Evolutionary conservation across 129 eudicot genomes (phyloP).

Genomic region (Mikania micrantha): DNA sequence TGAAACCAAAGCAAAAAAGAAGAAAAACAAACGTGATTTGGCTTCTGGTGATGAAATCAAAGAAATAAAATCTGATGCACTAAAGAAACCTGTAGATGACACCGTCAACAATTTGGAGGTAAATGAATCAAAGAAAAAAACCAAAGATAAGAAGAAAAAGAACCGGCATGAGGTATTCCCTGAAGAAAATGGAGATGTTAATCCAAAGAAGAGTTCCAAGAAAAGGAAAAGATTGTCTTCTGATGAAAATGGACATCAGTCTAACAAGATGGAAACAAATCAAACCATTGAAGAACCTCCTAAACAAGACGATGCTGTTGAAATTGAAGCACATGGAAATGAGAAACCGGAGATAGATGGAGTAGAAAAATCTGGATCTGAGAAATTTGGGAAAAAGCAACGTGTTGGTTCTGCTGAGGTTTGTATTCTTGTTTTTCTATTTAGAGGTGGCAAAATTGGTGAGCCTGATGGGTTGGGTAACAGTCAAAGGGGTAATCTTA

Average conservation of each 20-base stretch:
- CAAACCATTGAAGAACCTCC: slow-evolving; percentile 29
- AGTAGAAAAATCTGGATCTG: slow-evolving; percentile 22
- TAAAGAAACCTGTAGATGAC: slow-evolving; percentile 12
- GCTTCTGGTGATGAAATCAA: slow-evolving; percentile 14
- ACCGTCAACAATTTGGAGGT: slow-evolving; percentile 7
- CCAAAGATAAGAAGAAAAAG: slow-evolving; percentile 40
- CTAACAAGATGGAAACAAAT: slow-evolving; percentile 24
- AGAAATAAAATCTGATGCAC: slow-evolving; percentile 12
- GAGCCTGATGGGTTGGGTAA: too few species aligned
- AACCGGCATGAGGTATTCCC: slow-evolving; percentile 14
- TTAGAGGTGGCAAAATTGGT: not conserved
- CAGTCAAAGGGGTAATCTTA: too few species aligned
- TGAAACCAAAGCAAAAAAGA: slow-evolving; percentile 29
- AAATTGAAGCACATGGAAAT: not conserved
- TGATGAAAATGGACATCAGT: slow-evolving; percentile 31
- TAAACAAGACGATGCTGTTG: slow-evolving; percentile 26
- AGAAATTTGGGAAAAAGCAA: slow-evolving; percentile 40
- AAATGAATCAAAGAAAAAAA: slow-evolving; percentile 18
- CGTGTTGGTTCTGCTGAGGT: slow-evolving; percentile 63
- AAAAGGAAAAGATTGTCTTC: slow-evolving; percentile 45
- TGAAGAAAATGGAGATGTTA: slow-evolving; percentile 20
- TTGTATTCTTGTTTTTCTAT: not conserved
- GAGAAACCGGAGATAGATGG: slow-evolving; percentile 29
- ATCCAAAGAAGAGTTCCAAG: slow-evolving; percentile 48
- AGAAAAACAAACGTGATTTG: slow-evolving; percentile 28